A percentile compares a stretch with the other conserved stretches of the same genome.
Evolutionary conservation across 768 basidiomycete genomes (phyloP).

Genomic region (Leucocoprinus birnbaumii): DNA sequence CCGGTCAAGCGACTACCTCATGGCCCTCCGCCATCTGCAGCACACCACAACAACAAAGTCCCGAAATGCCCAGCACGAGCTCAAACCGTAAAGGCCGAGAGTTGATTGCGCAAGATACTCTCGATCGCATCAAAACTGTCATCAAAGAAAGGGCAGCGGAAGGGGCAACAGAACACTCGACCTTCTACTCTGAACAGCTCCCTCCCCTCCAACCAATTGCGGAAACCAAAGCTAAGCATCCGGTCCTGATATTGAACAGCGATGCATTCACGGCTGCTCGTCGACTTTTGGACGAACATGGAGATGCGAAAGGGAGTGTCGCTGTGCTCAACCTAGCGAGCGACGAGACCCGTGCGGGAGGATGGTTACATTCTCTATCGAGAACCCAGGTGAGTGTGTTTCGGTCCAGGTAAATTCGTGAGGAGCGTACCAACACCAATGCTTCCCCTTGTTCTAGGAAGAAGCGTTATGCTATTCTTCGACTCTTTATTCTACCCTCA

Average conservation of each 20-base stretch:
- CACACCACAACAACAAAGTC: too few relatives aligned
- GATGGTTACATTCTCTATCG: conserved; percentile 25
- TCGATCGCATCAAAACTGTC: conserved; percentile 23
- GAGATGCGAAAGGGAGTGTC: conserved; percentile 22
- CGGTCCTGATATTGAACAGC: conserved; percentile 26
- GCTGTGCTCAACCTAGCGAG: conserved; percentile 40
- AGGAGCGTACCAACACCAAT: too few relatives aligned
- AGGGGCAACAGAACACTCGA: conserved; percentile 28
- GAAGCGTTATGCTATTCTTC: conserved; percentile 48
- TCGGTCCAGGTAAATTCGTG: too few relatives aligned
- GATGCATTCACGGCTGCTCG: conserved; percentile 37
- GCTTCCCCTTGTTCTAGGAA: too few relatives aligned
- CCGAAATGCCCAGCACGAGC: neutral
- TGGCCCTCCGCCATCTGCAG: too few relatives aligned
- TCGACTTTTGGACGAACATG: conserved; percentile 23
- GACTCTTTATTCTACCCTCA: conserved; percentile 39
- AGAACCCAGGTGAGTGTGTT: conserved; percentile 28
- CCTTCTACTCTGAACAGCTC: conserved; percentile 25
- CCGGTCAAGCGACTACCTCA: too few relatives aligned
- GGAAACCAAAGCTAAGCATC: neutral
- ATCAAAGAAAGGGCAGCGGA: conserved; percentile 21
- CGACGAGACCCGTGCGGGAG: conserved; percentile 28
- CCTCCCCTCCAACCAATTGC: conserved; percentile 18
- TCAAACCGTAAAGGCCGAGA: conserved; percentile 6
- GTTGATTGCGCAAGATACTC: conserved; percentile 24